A percentile compares a stretch with the other conserved stretches of the same genome.
These are phyloP conservation scores for Diaporthe eres DNA, from an alignment of 2,329 filamentous ascomycete genomes.

Conservation along the genomic window DNA sequence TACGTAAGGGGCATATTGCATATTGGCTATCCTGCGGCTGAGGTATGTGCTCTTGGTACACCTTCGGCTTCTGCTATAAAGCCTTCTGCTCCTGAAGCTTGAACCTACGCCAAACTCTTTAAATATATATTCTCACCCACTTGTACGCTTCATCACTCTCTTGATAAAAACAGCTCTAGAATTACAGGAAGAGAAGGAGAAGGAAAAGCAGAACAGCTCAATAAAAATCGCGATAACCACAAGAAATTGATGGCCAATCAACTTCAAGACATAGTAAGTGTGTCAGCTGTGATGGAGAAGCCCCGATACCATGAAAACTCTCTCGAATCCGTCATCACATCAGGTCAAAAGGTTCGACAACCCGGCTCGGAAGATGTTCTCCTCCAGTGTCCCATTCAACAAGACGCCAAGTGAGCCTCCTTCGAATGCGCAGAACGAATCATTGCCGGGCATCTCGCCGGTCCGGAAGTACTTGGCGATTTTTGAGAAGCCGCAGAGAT, in stretches of 20 bases:
- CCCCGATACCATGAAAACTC: background rate
- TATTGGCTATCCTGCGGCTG: too few species aligned
- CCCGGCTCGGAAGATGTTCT: background rate
- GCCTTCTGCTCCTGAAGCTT: too few species aligned
- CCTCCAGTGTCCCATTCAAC: constrained; percentile 38
- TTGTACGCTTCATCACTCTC: too few species aligned
- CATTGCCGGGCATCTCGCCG: constrained; percentile 37
- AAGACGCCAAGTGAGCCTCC: constrained; percentile 23
- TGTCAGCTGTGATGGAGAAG: background rate
- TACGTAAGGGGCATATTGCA: too few species aligned
- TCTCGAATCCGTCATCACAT: background rate
- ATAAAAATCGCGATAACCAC: too few species aligned
- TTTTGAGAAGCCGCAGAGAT: constrained; percentile 27
- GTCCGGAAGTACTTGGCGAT: constrained; percentile 38
- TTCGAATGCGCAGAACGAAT: constrained; percentile 40
- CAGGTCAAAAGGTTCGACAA: background rate
- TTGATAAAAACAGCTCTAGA: background rate
- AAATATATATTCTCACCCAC: too few species aligned
- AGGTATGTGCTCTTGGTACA: too few species aligned
- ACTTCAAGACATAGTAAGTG: background rate
- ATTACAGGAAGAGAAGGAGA: background rate
- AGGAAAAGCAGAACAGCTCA: background rate
- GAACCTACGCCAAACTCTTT: too few species aligned
- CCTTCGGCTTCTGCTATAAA: too few species aligned
- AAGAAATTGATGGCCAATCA: background rate